Conservation (phyloP, 129 eudicot genomes). For the Tagetes erecta region DNA sequence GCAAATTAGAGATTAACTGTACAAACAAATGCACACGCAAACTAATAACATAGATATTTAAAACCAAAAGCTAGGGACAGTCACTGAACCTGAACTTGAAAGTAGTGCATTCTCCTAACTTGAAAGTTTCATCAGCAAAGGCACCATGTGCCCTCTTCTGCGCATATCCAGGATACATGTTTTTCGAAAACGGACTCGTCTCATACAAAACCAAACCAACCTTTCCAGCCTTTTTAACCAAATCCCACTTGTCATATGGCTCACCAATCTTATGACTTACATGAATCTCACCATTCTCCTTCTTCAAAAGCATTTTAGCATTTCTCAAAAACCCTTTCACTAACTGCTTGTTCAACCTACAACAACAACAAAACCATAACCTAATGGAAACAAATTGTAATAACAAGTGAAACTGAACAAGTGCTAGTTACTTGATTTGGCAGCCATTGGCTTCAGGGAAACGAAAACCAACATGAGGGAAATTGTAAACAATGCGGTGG, state of each 20-base stretch:
- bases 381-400: neutral
- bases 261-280: constrained; percentile 44
- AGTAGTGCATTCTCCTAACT: constrained; percentile 33
- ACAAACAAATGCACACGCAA: no score
- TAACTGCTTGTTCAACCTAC: constrained; percentile 42
- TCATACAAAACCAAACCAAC: constrained; percentile 37
- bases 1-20: no score
- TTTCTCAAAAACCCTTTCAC: constrained; percentile 49
- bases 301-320: constrained; percentile 41
- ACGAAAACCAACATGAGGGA: constrained; percentile 48
- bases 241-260: constrained; percentile 48
- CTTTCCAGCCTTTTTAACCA: constrained; percentile 49
- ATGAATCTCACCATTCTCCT: constrained; percentile 47
- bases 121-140: constrained; percentile 38
- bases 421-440: constrained; percentile 35
- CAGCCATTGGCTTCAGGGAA: constrained; percentile 46
- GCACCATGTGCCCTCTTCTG: constrained; percentile 50
- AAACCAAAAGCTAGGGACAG: neutral
- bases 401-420: neutral
- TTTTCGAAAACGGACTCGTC: constrained; percentile 29
- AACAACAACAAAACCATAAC: neutral
- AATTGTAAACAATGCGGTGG: constrained; percentile 46
- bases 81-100: constrained; percentile 34
- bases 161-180: constrained; percentile 42
- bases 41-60: neutral